Evolutionary conservation across 148 eudicot species (phyloP), one percentile per base, ranked within the genome.

Genomic region (Chenopodium album): DNA sequence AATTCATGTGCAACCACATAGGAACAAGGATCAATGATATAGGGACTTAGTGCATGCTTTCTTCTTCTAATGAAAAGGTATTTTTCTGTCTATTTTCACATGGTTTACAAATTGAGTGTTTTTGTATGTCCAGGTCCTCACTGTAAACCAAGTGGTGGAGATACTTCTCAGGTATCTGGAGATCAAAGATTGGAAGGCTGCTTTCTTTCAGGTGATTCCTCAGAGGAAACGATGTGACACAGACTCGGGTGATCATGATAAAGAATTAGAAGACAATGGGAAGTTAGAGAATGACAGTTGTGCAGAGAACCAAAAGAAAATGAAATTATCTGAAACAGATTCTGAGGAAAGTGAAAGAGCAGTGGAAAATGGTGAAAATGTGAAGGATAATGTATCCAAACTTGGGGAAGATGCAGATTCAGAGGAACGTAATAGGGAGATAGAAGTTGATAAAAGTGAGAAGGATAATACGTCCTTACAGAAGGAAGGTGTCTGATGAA

Each of bases 81-180:
- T 59, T 46, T 5, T 44, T 2, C 4, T 72, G 29, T 20, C 47
- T 71, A 37, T 10, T 2, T 17, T 44, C 31, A 10, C 2, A 4
- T 5, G 9, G 29, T 72, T 14, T 22, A 4, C 4, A 1, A 23
- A 12, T 13, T 13, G 2, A 41, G 3, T 2, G 46, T 44, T 20
- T 63, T 34, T 81, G 7, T 84, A 75, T 32, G 29, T 75, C 72
- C 86, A 95, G 98, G 98, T 96, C 73, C 95, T 96, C 28, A 96
- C 99, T 1, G 99, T 96, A 76, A 96, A 96, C 84, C 98, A 96
- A 89, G 99, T 96, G 78, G 79, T 92, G 80, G 99, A 96, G 90
- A 96, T 96, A 84, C 84, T 96, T 76, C 94, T 96, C 75, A 91
- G 90, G 90, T 96, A 86, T 88, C 79, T 94, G 88, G 99, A 94